A percentile compares a stretch with the other conserved stretches of the same genome.
Evolutionary conservation across 2,329 filamentous ascomycete genomes (phyloP).

Genomic region (Bipolaris cookei): DNA sequence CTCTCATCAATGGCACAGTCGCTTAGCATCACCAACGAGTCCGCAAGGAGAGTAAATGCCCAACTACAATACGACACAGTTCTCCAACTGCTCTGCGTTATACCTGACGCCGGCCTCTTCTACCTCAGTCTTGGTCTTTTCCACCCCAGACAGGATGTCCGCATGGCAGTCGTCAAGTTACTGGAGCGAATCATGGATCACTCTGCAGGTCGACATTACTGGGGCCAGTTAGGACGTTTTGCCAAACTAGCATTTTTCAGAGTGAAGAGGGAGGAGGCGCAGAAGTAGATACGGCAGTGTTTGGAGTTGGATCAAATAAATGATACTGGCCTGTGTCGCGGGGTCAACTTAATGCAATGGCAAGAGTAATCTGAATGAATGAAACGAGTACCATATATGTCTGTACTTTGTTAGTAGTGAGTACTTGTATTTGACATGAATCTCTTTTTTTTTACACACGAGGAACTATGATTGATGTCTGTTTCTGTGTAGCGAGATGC

Average conservation of each 20-base stretch:
- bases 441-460: too few species aligned
- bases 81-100: constrained; percentile 73
- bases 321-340: neutral
- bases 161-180: constrained; percentile 77
- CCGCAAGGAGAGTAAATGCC: constrained; percentile 29
- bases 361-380: constrained; percentile 2
- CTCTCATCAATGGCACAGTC: constrained; percentile 28
- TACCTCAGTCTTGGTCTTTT: constrained; percentile 91
- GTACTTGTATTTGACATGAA: neutral
- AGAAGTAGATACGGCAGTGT: constrained; percentile 2
- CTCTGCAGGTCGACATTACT: constrained; percentile 92
- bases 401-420: neutral
- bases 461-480: too few species aligned
- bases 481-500: too few species aligned
- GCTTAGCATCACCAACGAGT: constrained; percentile 35
- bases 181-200: constrained; percentile 83
- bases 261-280: constrained; percentile 67
- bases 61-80: constrained; percentile 50
- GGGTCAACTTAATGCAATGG: neutral
- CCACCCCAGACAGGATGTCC: constrained; percentile 82
- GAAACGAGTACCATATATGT: neutral
- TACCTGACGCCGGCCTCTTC: constrained; percentile 87
- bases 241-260: constrained; percentile 85
- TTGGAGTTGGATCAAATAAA: neutral
- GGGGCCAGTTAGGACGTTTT: constrained; percentile 83